phyloP scores from a whole-genome alignment of 306 rosid species.

The Citrullus colocynthis region DNA sequence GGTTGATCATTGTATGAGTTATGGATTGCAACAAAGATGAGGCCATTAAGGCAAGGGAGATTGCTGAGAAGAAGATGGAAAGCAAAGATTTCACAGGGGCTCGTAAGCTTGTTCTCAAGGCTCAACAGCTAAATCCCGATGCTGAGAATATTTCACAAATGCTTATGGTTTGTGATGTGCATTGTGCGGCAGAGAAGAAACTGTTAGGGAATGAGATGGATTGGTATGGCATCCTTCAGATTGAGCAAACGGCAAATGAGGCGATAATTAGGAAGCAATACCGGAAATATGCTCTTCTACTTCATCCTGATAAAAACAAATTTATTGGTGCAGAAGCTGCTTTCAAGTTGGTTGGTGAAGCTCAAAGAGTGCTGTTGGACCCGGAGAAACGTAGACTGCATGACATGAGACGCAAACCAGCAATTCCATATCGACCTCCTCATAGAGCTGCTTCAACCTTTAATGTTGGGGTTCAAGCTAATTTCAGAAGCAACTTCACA shows the following conservation, averaged over 20 bases:
- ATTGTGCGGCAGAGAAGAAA: constrained; percentile 56
- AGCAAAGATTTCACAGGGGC: constrained; percentile 72
- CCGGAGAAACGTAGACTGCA: constrained; percentile 39
- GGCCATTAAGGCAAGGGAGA: constrained; percentile 77
- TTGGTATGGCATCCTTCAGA: constrained; percentile 81
- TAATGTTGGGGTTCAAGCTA: constrained; percentile 32
- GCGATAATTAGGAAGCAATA: constrained; percentile 67
- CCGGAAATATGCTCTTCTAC: constrained; percentile 80
- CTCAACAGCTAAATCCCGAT: constrained; percentile 64
- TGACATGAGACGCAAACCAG: constrained; percentile 39
- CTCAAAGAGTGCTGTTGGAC: constrained; percentile 76
- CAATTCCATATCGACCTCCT: constrained; percentile 26
- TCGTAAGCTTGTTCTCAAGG: constrained; percentile 48
- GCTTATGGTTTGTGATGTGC: constrained; percentile 82
- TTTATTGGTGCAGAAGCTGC: constrained; percentile 94
- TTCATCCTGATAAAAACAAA: constrained; percentile 97
- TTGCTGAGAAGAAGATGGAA: constrained; percentile 75
- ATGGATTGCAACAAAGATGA: constrained; percentile 95
- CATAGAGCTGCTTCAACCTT: constrained; percentile 24
- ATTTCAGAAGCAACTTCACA: constrained; percentile 23
- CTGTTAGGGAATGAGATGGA: constrained; percentile 39
- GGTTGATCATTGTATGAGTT: constrained; percentile 16
- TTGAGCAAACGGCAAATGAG: constrained; percentile 61
- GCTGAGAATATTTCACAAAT: constrained; percentile 69
- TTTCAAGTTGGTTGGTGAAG: constrained; percentile 85